phyloP scores from a whole-genome alignment of 2,329 filamentous ascomycete species.

The Alternaria triticimaculans region DNA sequence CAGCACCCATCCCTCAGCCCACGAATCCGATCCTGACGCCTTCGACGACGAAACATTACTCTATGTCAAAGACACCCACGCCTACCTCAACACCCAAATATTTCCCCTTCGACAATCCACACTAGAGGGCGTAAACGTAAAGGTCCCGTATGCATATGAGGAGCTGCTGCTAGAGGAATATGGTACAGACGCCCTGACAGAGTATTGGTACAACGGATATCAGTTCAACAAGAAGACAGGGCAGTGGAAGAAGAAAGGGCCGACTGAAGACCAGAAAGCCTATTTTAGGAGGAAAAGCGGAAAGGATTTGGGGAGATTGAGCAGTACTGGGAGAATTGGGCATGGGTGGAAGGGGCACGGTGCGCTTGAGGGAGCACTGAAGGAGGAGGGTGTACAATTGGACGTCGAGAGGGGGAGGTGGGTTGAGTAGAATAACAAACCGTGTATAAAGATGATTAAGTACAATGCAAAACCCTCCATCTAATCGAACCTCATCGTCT shows the following conservation, averaged over 20 bases:
- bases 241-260: conserved; percentile 28
- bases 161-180: conserved; percentile 64
- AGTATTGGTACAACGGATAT: conserved; percentile 55
- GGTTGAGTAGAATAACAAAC: not conserved
- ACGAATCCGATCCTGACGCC: not conserved
- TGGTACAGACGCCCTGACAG: conserved; percentile 56
- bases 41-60: conserved; percentile 10
- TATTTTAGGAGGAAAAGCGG: conserved; percentile 7
- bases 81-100: conserved; percentile 61
- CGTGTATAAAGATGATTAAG: not conserved
- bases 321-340: not conserved
- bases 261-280: not conserved
- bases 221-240: conserved; percentile 45
- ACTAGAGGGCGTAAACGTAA: conserved; percentile 62
- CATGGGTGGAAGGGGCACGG: conserved; percentile 2
- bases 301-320: not conserved
- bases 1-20: conserved; percentile 1
- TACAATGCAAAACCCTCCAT: not conserved
- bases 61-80: conserved; percentile 63
- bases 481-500: not conserved
- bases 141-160: conserved; percentile 64
- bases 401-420: not conserved
- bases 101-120: conserved; percentile 63
- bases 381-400: not conserved
- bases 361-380: not conserved